Evolutionary conservation across 108 stramenopile species (phyloP).

Genomic region (Ochromonas danica): DNA sequence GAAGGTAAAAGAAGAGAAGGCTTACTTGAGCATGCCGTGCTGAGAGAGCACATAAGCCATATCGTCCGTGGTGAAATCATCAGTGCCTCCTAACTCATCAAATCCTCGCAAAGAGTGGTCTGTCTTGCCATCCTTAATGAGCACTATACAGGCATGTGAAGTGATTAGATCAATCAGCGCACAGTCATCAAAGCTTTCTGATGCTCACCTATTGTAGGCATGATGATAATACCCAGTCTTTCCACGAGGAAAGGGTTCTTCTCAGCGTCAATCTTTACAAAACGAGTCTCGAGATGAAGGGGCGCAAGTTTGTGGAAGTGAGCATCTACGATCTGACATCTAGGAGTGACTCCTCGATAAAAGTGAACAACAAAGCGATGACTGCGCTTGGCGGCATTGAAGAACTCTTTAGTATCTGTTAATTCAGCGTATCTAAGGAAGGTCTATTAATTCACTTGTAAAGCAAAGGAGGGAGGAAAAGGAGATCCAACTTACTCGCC

Average conservation of each 20-base stretch:
- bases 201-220: too few species aligned
- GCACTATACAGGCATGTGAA: too few species aligned
- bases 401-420: conserved; percentile 74
- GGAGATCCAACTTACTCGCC: background rate
- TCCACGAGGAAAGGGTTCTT: conserved; percentile 92
- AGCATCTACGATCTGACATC: conserved; percentile 84
- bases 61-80: conserved; percentile 76
- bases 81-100: conserved; percentile 91
- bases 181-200: too few species aligned
- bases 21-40: conserved; percentile 63
- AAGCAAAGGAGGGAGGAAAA: background rate
- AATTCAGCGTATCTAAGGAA: conserved; percentile 75
- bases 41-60: conserved; percentile 74
- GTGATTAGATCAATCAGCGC: too few species aligned
- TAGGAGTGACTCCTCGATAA: conserved; percentile 80
- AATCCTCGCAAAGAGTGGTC: conserved; percentile 88
- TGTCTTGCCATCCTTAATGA: conserved; percentile 85
- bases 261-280: conserved; percentile 92
- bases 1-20: too few species aligned
- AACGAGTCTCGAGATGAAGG: conserved; percentile 86
- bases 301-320: conserved; percentile 77
- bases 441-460: conserved; percentile 36
- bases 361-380: conserved; percentile 89
- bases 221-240: conserved; percentile 80
- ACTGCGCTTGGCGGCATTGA: conserved; percentile 77